These are phyloP conservation scores for Tephrocybe sp. DNA, from an alignment of 768 basidiomycete genomes.

Conservation along the genomic window DNA sequence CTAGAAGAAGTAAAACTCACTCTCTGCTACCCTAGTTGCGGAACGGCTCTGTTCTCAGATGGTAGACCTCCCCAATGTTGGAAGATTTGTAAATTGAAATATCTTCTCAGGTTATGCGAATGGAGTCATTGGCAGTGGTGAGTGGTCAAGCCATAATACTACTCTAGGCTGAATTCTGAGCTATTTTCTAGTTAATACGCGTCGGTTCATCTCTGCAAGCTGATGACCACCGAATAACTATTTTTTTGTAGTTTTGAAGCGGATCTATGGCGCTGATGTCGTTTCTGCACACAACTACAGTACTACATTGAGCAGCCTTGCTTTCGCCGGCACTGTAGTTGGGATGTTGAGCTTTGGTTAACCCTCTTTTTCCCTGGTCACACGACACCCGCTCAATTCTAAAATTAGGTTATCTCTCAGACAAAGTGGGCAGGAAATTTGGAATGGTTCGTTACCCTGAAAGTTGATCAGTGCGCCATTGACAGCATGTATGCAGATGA, in stretches of 20 bases:
- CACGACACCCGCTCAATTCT: background rate
- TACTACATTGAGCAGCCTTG: constrained; percentile 61
- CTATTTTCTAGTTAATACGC: constrained; percentile 58
- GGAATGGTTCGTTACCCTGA: constrained; percentile 64
- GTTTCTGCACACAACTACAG: constrained; percentile 56
- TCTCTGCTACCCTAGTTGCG: constrained; percentile 50
- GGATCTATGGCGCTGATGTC: constrained; percentile 61
- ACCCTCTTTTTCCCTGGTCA: constrained; percentile 3
- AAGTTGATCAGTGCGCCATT: background rate
- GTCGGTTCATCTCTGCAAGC: constrained; percentile 34
- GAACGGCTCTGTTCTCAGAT: constrained; percentile 86
- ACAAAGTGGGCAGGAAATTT: constrained; percentile 83
- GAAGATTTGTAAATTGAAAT: background rate
- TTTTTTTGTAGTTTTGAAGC: constrained; percentile 53
- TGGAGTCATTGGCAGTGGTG: constrained; percentile 73
- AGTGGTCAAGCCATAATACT: constrained; percentile 23
- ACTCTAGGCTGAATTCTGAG: background rate
- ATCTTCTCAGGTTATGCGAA: constrained; percentile 67
- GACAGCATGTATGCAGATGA: constrained; percentile 48
- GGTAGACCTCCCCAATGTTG: constrained; percentile 37
- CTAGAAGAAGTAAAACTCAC: background rate
- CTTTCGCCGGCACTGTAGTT: constrained; percentile 83
- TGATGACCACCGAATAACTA: background rate
- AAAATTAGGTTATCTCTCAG: constrained; percentile 63
- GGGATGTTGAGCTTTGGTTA: constrained; percentile 78